Percentiles rank a stretch among this genome's conserved stretches.
phyloP scores from a whole-genome alignment of 129 eudicot genomes.

The Flaveria robusta region DNA sequence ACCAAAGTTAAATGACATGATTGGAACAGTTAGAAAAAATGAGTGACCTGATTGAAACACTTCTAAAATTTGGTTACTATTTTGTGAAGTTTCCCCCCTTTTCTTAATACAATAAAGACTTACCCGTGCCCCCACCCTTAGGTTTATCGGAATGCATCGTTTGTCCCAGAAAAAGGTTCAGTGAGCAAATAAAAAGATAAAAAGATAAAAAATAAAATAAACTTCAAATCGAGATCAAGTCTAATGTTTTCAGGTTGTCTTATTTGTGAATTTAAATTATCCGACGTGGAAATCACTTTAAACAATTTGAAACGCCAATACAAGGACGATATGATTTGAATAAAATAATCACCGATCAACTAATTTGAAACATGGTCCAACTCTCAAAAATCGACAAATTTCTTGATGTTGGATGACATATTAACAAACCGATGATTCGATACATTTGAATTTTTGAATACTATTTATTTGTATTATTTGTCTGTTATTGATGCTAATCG shows the following conservation, averaged over 20 bases:
- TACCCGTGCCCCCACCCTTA: no score
- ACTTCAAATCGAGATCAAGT: neutral
- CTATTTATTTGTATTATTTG: neutral
- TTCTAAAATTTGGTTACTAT: no score
- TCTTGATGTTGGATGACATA: neutral
- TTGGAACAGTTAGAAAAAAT: no score
- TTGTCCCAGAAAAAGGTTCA: no score
- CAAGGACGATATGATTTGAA: neutral
- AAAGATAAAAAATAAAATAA: no score
- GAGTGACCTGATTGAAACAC: no score
- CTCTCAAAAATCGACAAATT: slow-evolving; percentile 11
- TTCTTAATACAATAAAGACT: no score
- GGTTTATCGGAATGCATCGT: no score
- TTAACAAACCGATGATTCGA: neutral
- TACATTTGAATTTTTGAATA: slow-evolving; percentile 4
- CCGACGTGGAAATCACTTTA: slow-evolving; percentile 2
- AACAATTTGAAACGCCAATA: neutral
- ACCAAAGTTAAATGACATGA: no score
- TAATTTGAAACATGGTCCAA: slow-evolving; percentile 21
- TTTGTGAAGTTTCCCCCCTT: no score
- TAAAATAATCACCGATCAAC: slow-evolving; percentile 26
- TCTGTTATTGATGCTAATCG: neutral
- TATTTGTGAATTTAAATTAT: neutral
- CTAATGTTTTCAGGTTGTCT: neutral
- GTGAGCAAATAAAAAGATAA: no score